These are phyloP conservation scores for Ascosphaera apis DNA, from an alignment of 2,329 filamentous ascomycete genomes.

Conservation along the genomic window DNA sequence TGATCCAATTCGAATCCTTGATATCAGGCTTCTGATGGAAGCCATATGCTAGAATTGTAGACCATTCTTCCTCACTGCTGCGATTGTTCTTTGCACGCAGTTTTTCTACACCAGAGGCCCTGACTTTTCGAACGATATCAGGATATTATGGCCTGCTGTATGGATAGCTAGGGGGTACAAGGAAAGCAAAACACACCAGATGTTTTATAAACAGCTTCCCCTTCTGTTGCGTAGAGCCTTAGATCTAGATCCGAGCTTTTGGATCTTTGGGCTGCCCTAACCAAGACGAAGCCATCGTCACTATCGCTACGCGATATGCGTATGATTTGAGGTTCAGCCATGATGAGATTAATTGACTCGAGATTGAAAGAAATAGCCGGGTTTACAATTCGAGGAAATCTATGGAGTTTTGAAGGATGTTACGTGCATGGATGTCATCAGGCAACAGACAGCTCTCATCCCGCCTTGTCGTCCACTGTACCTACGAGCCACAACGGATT, in stretches of 20 bases:
- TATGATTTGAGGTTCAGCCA: conserved; percentile 18
- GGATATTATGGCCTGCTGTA: conserved; percentile 3
- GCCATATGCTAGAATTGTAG: conserved; percentile 13
- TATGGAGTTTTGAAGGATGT: too few relatives aligned
- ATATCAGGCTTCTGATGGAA: conserved; percentile 11
- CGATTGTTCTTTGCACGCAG: conserved; percentile 21
- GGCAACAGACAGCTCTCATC: too few relatives aligned
- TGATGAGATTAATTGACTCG: too few relatives aligned
- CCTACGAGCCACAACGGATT: neutral
- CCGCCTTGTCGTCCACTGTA: too few relatives aligned
- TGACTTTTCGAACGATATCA: conserved; percentile 16
- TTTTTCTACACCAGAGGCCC: conserved; percentile 14
- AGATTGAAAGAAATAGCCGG: too few relatives aligned
- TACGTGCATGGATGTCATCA: too few relatives aligned
- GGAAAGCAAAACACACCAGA: conserved; percentile 15
- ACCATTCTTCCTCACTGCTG: conserved; percentile 21
- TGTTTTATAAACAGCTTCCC: conserved; percentile 28
- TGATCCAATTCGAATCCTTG: conserved; percentile 6
- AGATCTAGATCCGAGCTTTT: conserved; percentile 25
- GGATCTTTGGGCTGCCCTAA: conserved; percentile 22
- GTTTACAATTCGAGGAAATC: too few relatives aligned
- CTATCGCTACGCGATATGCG: conserved; percentile 26
- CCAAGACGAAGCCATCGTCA: conserved; percentile 20
- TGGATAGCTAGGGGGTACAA: conserved; percentile 2
- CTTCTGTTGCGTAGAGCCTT: conserved; percentile 34